Base-by-base conservation (phyloP, 1,284 basidiomycete species). In the Puccinia triticina region DNA sequence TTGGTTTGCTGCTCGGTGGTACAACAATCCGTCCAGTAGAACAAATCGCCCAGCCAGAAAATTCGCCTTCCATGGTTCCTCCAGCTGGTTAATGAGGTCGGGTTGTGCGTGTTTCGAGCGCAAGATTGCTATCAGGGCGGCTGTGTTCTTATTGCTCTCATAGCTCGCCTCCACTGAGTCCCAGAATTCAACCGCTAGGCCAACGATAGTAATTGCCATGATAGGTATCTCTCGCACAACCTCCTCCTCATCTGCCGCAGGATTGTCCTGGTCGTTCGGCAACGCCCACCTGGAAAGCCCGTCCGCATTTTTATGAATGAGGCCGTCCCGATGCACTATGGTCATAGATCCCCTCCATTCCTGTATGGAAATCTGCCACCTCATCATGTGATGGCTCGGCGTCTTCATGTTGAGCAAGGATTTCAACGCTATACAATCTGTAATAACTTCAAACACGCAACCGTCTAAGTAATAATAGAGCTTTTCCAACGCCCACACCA, bases 321-420 rank as follows among this genome's bases (percentile, higher is more conserved):
- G 3, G 29, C 71, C 71, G 5, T 67, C 64, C 3, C 64, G 10
- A 34, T 67, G 64, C 12, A 40, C 34, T 5, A 67, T 67, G 5
- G 64, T 67, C 72, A 74, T 74, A 32, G 64, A 67, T 18, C 64
- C 64, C 8, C 64, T 26, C 64, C 64, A 67, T 32, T 67, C 64
- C 21, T 67, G 34, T 11, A 67, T 67, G 34, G 64, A 2, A 32
- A 67, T 67, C n/a, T 67, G 64, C 64, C 64, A 67, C 7, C 72
- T 18, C 29, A 74, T 21, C 72, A 74, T 74, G 29, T 74, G 72
- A 1, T 26, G 0, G 23, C 23, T 74, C 5, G 72, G 72, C 0
- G 72, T 74, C 34, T 74, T 74, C 48, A 57, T 74, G 46, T 74
- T 74, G 1, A 71, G 18, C 8, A 69, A 34, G 8, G 66, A 69